Evolutionary conservation across 768 basidiomycete genomes (phyloP).

Genomic region (Mycena albidolilacea): DNA sequence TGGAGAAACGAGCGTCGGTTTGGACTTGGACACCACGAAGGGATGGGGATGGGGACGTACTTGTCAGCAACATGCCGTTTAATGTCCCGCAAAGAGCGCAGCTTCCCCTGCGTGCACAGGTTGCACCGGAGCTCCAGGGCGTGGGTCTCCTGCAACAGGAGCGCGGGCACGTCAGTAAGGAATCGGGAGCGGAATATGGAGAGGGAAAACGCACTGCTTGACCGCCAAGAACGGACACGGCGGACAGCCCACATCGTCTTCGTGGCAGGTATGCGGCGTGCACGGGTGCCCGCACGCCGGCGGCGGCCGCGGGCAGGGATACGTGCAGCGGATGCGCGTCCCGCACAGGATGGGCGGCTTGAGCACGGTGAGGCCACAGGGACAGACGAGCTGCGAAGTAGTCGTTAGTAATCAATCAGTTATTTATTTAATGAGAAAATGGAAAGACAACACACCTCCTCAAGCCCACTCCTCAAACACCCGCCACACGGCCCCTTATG

Average conservation of each 20-base stretch:
- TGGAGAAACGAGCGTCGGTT: not conserved
- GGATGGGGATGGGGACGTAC: slow-evolving; percentile 3
- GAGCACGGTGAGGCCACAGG: slow-evolving; percentile 88
- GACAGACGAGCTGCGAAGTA: slow-evolving; percentile 76
- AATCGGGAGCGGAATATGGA: too few relatives aligned
- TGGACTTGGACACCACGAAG: not conserved
- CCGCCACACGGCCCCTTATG: slow-evolving; percentile 87
- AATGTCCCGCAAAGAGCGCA: slow-evolving; percentile 28
- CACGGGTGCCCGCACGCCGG: slow-evolving; percentile 88
- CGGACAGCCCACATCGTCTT: slow-evolving; percentile 78
- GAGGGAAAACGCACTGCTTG: slow-evolving; percentile 79
- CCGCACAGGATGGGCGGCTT: slow-evolving; percentile 94
- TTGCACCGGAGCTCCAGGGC: slow-evolving; percentile 25
- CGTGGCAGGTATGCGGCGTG: slow-evolving; percentile 87
- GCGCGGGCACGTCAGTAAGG: not conserved
- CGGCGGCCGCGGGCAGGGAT: slow-evolving; percentile 80
- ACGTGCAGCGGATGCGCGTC: slow-evolving; percentile 81
- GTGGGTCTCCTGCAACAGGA: slow-evolving; percentile 20
- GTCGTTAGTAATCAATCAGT: slow-evolving; percentile 23
- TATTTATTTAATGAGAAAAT: slow-evolving; percentile 7
- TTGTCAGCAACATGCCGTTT: slow-evolving; percentile 31
- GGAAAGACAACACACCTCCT: slow-evolving; percentile 72
- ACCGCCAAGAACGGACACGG: slow-evolving; percentile 88
- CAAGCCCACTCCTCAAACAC: slow-evolving; percentile 91
- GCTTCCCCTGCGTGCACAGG: slow-evolving; percentile 20